Conservation (phyloP, 805 yeast genomes). For the Candida montana region DNA sequence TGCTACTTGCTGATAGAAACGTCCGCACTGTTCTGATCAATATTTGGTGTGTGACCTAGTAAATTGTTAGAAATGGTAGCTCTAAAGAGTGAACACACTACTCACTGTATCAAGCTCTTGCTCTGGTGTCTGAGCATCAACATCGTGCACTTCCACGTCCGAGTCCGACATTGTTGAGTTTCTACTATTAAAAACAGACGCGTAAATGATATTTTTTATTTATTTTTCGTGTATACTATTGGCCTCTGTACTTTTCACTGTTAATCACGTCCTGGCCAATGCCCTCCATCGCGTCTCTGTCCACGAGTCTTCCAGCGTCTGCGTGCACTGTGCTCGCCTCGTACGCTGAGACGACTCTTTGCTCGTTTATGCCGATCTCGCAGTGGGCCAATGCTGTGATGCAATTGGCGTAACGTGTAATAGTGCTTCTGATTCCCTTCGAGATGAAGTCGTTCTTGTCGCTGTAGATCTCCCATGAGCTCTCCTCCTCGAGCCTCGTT, state of each 20-base stretch:
- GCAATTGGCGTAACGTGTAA: conserved; percentile 81
- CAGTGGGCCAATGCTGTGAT: conserved; percentile 75
- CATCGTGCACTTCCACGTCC: too few relatives aligned
- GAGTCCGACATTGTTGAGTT: too few relatives aligned
- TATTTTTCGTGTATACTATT: conserved; percentile 6
- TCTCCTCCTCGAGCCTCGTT: conserved; percentile 85
- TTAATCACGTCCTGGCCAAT: conserved; percentile 70
- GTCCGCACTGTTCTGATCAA: conserved; percentile 8
- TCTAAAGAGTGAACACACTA: too few relatives aligned
- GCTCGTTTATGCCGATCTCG: conserved; percentile 83
- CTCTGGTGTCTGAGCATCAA: too few relatives aligned
- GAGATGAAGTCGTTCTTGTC: conserved; percentile 78
- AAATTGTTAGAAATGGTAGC: too few relatives aligned
- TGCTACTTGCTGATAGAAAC: conserved; percentile 10
- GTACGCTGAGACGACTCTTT: conserved; percentile 72
- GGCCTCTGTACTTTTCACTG: conserved; percentile 72
- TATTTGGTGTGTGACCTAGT: conserved; percentile 2
- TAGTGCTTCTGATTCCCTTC: conserved; percentile 57
- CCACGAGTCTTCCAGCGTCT: conserved; percentile 64
- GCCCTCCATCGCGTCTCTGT: conserved; percentile 64
- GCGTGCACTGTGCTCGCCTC: conserved; percentile 83
- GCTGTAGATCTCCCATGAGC: conserved; percentile 91
- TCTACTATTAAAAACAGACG: too few relatives aligned
- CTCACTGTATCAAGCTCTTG: too few relatives aligned
- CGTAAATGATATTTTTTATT: too few relatives aligned